phyloP scores from a whole-genome alignment of 768 basidiomycete genomes.

The Suillus bovinus region DNA sequence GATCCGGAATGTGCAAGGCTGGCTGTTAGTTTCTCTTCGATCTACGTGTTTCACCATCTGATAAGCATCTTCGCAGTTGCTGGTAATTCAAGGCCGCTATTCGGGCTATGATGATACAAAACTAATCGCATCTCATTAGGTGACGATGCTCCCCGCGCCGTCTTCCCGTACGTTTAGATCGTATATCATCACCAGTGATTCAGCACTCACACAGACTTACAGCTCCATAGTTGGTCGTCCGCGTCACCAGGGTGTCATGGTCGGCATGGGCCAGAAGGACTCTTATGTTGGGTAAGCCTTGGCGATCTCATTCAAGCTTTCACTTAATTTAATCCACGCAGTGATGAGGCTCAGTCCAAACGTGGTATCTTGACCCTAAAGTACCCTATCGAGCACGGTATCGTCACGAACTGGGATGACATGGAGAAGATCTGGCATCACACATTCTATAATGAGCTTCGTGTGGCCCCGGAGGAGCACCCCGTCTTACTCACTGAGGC shows the following conservation, averaged over 20 bases:
- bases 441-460: slow-evolving; percentile 87
- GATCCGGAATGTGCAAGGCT: slow-evolving; percentile 99
- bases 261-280: slow-evolving; percentile 96
- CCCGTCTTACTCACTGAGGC: slow-evolving; percentile 73
- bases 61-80: slow-evolving; percentile 47
- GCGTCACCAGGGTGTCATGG: slow-evolving; percentile 94
- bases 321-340: slow-evolving; percentile 28
- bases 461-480: slow-evolving; percentile 77
- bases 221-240: slow-evolving; percentile 95
- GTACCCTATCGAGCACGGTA: slow-evolving; percentile 93
- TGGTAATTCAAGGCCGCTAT: slow-evolving; percentile 40
- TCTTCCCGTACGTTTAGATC: slow-evolving; percentile 79
- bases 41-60: slow-evolving; percentile 19
- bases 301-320: slow-evolving; percentile 9
- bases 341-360: slow-evolving; percentile 92
- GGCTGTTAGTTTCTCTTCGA: slow-evolving; percentile 67
- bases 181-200: slow-evolving; percentile 5
- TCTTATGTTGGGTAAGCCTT: slow-evolving; percentile 82
- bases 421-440: slow-evolving; percentile 99
- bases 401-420: slow-evolving; percentile 98
- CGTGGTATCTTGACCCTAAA: slow-evolving; percentile 92
- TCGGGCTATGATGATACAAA: not conserved
- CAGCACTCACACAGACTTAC: slow-evolving; percentile 7
- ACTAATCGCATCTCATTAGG: slow-evolving; percentile 44
- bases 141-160: slow-evolving; percentile 89